These are phyloP conservation scores for Parastagonospora nodorum DNA, from an alignment of 2,329 filamentous ascomycete species.

Conservation along the genomic window DNA sequence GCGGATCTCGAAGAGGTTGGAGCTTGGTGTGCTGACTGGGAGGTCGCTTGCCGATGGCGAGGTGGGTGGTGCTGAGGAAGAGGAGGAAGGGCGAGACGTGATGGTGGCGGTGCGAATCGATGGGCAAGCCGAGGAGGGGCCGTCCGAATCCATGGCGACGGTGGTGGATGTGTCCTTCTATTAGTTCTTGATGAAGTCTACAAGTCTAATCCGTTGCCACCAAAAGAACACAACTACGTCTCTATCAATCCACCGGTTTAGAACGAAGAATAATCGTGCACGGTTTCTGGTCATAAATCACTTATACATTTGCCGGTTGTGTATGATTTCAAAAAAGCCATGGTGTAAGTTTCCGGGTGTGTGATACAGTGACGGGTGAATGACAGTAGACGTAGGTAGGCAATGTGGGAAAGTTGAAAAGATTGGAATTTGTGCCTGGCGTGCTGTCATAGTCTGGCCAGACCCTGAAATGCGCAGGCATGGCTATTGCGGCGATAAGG, in stretches of 20 bases:
- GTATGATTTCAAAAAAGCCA: conserved; percentile 35
- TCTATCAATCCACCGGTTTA: no score
- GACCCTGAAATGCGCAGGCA: conserved; percentile 8
- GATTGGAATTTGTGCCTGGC: conserved; percentile 4
- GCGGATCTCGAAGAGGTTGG: conserved; percentile 44
- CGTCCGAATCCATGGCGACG: conserved; percentile 9
- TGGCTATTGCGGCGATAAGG: conserved; percentile 5
- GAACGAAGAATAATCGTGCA: neutral
- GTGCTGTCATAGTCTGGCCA: neutral
- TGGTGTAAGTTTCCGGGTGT: conserved; percentile 12
- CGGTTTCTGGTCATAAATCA: conserved; percentile 34
- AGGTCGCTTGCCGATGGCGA: conserved; percentile 8
- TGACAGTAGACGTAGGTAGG: neutral
- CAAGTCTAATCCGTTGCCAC: no score
- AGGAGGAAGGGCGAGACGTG: conserved; percentile 19
- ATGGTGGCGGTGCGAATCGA: conserved; percentile 16
- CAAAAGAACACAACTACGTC: no score
- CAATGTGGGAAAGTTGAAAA: neutral
- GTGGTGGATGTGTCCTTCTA: neutral
- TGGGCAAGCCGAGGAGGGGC: conserved; percentile 10
- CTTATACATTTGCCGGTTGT: conserved; percentile 31
- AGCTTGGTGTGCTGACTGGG: conserved; percentile 31
- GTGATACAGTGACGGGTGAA: conserved; percentile 4
- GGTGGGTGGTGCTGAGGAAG: conserved; percentile 12
- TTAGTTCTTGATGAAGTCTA: no score